Conservation (phyloP, 148 eudicot species). For the Camellia granthamiana region DNA sequence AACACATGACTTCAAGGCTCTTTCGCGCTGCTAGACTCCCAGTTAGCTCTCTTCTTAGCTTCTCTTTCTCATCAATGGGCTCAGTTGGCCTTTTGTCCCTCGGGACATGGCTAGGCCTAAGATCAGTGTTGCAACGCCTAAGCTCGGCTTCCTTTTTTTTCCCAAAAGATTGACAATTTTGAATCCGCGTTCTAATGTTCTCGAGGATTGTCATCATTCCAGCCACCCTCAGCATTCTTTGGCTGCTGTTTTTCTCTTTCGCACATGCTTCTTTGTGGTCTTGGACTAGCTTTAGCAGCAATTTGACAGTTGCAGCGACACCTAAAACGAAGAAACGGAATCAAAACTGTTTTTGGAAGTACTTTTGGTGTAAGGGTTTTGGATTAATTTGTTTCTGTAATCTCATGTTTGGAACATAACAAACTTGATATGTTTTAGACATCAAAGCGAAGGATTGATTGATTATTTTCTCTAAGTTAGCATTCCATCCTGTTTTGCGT, state of each 20-base stretch:
- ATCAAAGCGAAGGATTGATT: background rate
- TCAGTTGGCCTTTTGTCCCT: slow-evolving; percentile 25
- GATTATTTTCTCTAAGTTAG: no score
- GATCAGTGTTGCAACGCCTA: slow-evolving; percentile 51
- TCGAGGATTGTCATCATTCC: slow-evolving; percentile 87
- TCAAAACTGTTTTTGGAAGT: background rate
- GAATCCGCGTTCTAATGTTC: slow-evolving; percentile 57
- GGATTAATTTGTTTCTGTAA: background rate
- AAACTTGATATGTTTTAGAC: background rate
- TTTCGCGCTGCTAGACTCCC: slow-evolving; percentile 63
- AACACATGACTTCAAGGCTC: slow-evolving; percentile 72
- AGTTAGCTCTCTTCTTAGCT: slow-evolving; percentile 46
- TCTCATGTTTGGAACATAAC: background rate
- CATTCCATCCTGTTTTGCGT: no score
- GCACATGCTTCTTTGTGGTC: slow-evolving; percentile 72
- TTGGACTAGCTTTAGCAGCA: slow-evolving; percentile 67
- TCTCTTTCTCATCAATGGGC: slow-evolving; percentile 54
- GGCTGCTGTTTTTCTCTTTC: slow-evolving; percentile 44
- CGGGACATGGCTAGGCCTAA: slow-evolving; percentile 26
- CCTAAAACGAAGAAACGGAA: slow-evolving; percentile 34
- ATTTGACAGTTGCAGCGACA: slow-evolving; percentile 66
- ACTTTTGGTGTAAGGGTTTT: background rate
- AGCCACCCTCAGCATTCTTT: slow-evolving; percentile 64
- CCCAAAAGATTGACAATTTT: slow-evolving; percentile 56
- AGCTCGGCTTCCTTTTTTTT: slow-evolving; percentile 38